A percentile compares a stretch with the other conserved stretches of the same genome.
Conservation (phyloP, 2,329 filamentous ascomycete genomes). For the Sphaerulina populicola region DNA sequence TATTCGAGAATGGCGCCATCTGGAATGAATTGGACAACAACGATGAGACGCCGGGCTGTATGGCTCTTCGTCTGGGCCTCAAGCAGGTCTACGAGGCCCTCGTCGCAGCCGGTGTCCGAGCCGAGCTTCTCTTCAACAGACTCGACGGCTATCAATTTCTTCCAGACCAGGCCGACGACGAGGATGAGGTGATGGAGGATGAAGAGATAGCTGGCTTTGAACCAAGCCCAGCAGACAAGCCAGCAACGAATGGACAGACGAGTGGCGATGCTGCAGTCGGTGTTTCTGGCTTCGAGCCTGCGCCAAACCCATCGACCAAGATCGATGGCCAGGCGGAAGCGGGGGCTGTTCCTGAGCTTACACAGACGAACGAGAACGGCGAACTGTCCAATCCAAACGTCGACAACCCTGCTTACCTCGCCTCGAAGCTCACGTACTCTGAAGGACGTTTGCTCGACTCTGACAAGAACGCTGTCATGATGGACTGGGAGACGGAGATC, state of each 20-base stretch:
- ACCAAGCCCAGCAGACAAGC: slow-evolving; percentile 21
- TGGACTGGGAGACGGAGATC: slow-evolving; percentile 46
- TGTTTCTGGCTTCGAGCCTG: slow-evolving; percentile 28
- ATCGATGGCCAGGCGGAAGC: slow-evolving; percentile 19
- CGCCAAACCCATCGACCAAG: slow-evolving; percentile 30
- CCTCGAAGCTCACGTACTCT: slow-evolving; percentile 42
- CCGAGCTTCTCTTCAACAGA: slow-evolving; percentile 75
- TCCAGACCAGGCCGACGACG: slow-evolving; percentile 47
- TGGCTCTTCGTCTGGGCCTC: slow-evolving; percentile 63
- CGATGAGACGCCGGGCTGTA: slow-evolving; percentile 83
- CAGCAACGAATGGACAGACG: slow-evolving; percentile 14
- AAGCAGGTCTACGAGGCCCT: slow-evolving; percentile 68
- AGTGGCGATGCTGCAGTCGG: slow-evolving; percentile 20
- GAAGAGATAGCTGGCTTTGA: slow-evolving; percentile 32
- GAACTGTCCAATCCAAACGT: slow-evolving; percentile 33
- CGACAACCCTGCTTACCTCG: slow-evolving; percentile 43
- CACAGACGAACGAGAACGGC: slow-evolving; percentile 25
- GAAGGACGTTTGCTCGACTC: slow-evolving; percentile 42
- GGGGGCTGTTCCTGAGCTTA: slow-evolving; percentile 22
- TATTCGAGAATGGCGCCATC: slow-evolving; percentile 82
- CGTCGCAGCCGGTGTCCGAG: slow-evolving; percentile 81
- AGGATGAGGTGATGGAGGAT: slow-evolving; percentile 40
- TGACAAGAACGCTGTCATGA: slow-evolving; percentile 45
- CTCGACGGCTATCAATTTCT: slow-evolving; percentile 75
- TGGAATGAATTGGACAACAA: slow-evolving; percentile 91